Evolutionary conservation across 371 early-diverging fungal species (phyloP).

Genomic region (Haplosporangium sp.): DNA sequence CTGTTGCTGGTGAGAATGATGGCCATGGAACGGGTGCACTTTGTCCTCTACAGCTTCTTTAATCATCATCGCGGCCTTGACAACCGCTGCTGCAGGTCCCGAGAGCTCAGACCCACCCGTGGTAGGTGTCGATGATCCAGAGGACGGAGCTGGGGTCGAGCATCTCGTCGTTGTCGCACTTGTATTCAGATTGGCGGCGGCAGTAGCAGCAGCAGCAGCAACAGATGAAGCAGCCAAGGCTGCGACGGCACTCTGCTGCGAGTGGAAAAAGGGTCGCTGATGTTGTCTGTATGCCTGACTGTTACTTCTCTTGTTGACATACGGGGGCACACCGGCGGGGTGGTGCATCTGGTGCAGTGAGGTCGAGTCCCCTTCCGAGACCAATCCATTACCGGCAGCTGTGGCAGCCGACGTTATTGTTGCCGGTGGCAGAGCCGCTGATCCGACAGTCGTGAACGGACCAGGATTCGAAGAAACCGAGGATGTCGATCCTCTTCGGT

Average conservation of each 20-base stretch:
- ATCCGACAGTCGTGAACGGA: conserved; percentile 11
- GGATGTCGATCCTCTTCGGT: conserved; percentile 43
- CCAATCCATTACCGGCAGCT: conserved; percentile 5
- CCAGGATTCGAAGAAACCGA: conserved; percentile 40
- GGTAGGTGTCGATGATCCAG: neutral
- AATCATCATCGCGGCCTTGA: conserved; percentile 9
- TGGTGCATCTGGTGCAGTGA: conserved; percentile 14
- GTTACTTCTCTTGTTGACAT: conserved; percentile 39
- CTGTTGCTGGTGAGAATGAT: neutral
- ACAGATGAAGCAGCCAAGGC: neutral
- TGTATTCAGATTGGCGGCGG: neutral
- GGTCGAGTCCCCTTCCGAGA: conserved; percentile 28
- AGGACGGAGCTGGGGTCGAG: too few relatives aligned
- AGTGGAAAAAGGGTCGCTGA: neutral
- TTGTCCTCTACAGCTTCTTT: conserved; percentile 31
- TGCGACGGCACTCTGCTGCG: conserved; percentile 1
- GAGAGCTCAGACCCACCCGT: neutral
- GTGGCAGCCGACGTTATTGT: conserved; percentile 1
- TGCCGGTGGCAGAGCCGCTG: neutral
- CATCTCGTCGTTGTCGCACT: neutral
- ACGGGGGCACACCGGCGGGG: conserved; percentile 23
- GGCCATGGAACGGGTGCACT: conserved; percentile 21
- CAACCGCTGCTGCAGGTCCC: conserved; percentile 2
- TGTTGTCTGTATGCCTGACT: conserved; percentile 43
- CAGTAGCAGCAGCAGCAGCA: neutral